A percentile compares a stretch with the other conserved stretches of the same genome.
phyloP scores from a whole-genome alignment of 768 basidiomycete genomes.

The Amanita pallidorosea region DNA sequence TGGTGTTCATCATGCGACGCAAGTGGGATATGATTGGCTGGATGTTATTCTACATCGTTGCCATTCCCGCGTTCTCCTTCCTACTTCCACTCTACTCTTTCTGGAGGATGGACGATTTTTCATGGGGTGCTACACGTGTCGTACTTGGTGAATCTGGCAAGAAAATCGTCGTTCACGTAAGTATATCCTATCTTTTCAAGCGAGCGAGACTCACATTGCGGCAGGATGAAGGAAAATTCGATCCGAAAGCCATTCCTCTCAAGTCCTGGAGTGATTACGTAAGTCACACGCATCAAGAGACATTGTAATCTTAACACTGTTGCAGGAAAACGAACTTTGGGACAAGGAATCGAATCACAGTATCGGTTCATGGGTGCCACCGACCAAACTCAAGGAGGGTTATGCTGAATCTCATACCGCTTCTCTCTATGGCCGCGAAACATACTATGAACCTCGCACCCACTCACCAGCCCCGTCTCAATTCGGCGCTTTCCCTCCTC shows the following conservation, averaged over 20 bases:
- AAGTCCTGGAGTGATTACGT: conserved; percentile 98
- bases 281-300: conserved; percentile 15
- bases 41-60: conserved; percentile 94
- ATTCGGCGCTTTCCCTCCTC: conserved; percentile 45
- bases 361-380: conserved; percentile 87
- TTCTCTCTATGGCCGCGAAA: conserved; percentile 82
- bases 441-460: conserved; percentile 71
- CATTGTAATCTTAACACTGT: not conserved
- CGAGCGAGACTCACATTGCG: conserved; percentile 1
- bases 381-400: conserved; percentile 56
- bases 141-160: conserved; percentile 93
- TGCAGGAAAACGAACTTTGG: conserved; percentile 90
- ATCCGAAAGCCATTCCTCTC: conserved; percentile 84
- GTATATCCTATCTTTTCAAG: conserved; percentile 18
- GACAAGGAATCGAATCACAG: conserved; percentile 96
- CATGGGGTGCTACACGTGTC: conserved; percentile 87
- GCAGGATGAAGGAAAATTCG: conserved; percentile 96
- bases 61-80: conserved; percentile 90
- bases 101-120: conserved; percentile 99
- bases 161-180: conserved; percentile 88
- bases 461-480: conserved; percentile 64
- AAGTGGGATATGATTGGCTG: conserved; percentile 99
- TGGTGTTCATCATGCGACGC: conserved; percentile 84
- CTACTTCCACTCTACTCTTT: conserved; percentile 90
- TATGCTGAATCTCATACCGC: conserved; percentile 71